Base-by-base conservation (phyloP, 163 green algal species). In the Scenedesmus sp. region DNA sequence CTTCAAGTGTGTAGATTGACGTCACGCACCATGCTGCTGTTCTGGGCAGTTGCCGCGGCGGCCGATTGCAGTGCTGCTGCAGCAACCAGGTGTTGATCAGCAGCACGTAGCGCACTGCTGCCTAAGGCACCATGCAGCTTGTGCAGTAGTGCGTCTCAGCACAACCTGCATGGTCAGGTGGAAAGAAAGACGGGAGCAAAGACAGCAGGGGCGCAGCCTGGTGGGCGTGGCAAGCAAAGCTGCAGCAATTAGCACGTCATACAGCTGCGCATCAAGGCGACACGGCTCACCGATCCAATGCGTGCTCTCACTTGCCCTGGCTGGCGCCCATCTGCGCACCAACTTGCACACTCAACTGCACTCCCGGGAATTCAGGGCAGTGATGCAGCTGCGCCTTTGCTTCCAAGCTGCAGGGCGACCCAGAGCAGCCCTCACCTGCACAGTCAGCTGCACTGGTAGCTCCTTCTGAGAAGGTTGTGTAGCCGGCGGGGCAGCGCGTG, bases 81-180 rank as follows among this genome's bases (percentile, higher is more conserved):
- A 56, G 46, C 46, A 56, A 56, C 46, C 46, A 56, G 46, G 46
- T 7, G 46, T 56, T 7, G 46, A 56, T 10, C 46, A 7, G 7
- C 46, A 56, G 46, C 46, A n/a, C n/a, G n/a, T n/a, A 13, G 49
- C 16, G 15, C 18, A 26, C 26, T 68, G 56, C 18, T 7, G 56
- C 56, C 56, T 68, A 68, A 26, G 56, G 56, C 65, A 76, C 65
- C 30, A 18, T 40, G 30, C 65, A 76, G 65, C 65, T 76, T 76
- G 65, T 30, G 65, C 65, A 76, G 65, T 76, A 76, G 65, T 76
- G 65, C 65, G 65, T 76, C 65, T 76, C 65, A 76, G 65, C 65
- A 76, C 65, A 76, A 76, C 65, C 65, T 76, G 65, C 65, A 76
- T 26, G 30, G 30, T 7, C 16, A 76, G 15, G 13, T 16, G 40